Base-by-base conservation (phyloP, 805 yeast species). In the Pichia gijzeniarum region DNA sequence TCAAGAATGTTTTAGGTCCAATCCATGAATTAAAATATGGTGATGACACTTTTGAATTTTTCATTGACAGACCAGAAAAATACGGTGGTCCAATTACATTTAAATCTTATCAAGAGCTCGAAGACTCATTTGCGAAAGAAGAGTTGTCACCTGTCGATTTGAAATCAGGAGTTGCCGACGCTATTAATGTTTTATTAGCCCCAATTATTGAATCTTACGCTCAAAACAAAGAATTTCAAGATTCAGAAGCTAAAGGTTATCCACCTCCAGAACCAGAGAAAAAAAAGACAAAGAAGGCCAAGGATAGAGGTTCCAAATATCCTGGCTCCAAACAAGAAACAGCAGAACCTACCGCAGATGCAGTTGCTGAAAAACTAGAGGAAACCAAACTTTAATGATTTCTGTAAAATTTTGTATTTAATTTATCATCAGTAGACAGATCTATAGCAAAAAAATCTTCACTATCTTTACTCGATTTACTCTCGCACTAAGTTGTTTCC, bases 21-120 rank as follows among this genome's bases (percentile, higher is more conserved):
- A 82, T 90, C 53, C 82, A 86, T 59, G 90, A 81, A 64, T 74
- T 91, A 60, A 80, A 83, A 64, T 53, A 72, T 31, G 85, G 76
- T 30, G 70, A 71, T 32, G 79, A 74, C 18, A 64, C 65, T 38
- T 85, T 88, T 54, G 69, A 73, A 43, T 87, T 93, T 68, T 71
- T 65, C 63, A 79, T 93, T 55, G 79, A 84, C 59, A 84, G 99
- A 69, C 97, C 97, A 40, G 99, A 93, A 65, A 82, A 93, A 68
- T 93, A 87, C 64, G 99, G 99, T 55, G 99, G 99, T 42, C 83
- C 95, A 54, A 73, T 93, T 47, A 71, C 82, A 40, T 93, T 79
- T 76, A 61, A 61, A 35, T 71, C 85, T 17, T 71, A 87, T 54
- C 89, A 77, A 17, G 76, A 78, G 33, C 70, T 93, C 58, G 82